phyloP scores from a whole-genome alignment of 768 basidiomycete genomes.

The Termitomyces eurrhizus region DNA sequence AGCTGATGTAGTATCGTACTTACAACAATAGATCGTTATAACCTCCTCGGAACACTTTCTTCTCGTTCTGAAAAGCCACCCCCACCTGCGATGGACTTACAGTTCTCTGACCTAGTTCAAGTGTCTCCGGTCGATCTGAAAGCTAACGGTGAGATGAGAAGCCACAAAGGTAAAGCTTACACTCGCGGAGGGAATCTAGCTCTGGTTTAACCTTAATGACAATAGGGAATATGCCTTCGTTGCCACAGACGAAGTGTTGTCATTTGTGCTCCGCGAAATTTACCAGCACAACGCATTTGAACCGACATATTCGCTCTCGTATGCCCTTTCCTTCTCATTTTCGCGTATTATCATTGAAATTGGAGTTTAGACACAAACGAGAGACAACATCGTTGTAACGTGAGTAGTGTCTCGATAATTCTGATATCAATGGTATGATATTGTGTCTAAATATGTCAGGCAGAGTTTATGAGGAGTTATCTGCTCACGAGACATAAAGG shows the following conservation, averaged over 20 bases:
- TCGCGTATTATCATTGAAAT: slow-evolving; percentile 5
- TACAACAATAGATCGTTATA: slow-evolving; percentile 25
- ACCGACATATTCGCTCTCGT: slow-evolving; percentile 73
- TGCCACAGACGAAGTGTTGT: slow-evolving; percentile 66
- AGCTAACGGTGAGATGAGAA: too few relatives aligned
- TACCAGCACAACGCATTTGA: slow-evolving; percentile 70
- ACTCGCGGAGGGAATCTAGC: too few relatives aligned
- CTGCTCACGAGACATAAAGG: slow-evolving; percentile 67
- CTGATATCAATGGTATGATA: slow-evolving; percentile 4
- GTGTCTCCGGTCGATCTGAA: too few relatives aligned
- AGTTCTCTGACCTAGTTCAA: too few relatives aligned
- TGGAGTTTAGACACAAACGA: slow-evolving; percentile 57
- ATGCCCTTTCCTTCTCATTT: slow-evolving; percentile 22
- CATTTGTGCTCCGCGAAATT: slow-evolving; percentile 69
- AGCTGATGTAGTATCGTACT: background rate
- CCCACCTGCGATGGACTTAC: too few relatives aligned
- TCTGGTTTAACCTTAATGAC: too few relatives aligned
- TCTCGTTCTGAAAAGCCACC: slow-evolving; percentile 18
- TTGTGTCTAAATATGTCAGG: slow-evolving; percentile 49
- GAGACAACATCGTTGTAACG: slow-evolving; percentile 60
- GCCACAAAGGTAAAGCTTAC: too few relatives aligned
- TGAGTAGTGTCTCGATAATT: slow-evolving; percentile 25
- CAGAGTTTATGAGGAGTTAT: slow-evolving; percentile 73
- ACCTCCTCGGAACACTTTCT: slow-evolving; percentile 22
- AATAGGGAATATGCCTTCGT: too few relatives aligned